Evolutionary conservation across 495 filamentous ascomycete species (phyloP), one percentile per base, ranked within the genome.

Genomic region (Letharia columbiana): DNA sequence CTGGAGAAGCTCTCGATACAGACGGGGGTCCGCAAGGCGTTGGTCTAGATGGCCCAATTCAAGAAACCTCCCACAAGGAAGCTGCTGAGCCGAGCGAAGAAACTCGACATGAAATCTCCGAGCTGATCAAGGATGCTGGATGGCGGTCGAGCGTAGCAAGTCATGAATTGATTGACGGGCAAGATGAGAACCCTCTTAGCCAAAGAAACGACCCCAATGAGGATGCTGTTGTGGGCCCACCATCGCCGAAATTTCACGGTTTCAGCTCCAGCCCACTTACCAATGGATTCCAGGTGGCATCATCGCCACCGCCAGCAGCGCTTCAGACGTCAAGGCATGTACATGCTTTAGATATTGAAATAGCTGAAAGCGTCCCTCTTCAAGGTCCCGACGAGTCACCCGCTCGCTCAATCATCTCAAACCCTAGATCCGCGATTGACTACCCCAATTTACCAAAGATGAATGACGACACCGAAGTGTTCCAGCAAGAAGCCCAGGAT

Each of bases 51-150:
- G 42, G 63, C 31, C 41, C 20, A 59, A 41, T 18, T 18, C 44
- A 33, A 39, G 58, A 54, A 11, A 9, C 45, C 4, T 17, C 41
- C 11, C 37, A 65, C n/a, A 47, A 28, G 3, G 44, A 44, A 47
- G 39, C 33, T 33, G 57, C n/a, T 41, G 39, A 42, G 33, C 57
- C 61, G 31, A 73, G 69, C 31, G 66, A 73, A 40, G 67, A 73
- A 54, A 62, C 69, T 42, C 71, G 73, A 58, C 45, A 73, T 50
- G 72, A 73, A n/a, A 77, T 78, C 12, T 70, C 70, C 12, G 60
- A 74, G 45, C 65, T 79, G 44, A 77, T 78, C 20, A 72, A 70
- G 37, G 77, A 78, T 47, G 76, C 76, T 37, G 77, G 77, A 15
- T 79, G 77, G 73, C 74, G 73, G 28, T 76, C 75, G 49, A 73